Conservation (phyloP, 345 rosid genomes). For the Aquilaria yunnanensis region DNA sequence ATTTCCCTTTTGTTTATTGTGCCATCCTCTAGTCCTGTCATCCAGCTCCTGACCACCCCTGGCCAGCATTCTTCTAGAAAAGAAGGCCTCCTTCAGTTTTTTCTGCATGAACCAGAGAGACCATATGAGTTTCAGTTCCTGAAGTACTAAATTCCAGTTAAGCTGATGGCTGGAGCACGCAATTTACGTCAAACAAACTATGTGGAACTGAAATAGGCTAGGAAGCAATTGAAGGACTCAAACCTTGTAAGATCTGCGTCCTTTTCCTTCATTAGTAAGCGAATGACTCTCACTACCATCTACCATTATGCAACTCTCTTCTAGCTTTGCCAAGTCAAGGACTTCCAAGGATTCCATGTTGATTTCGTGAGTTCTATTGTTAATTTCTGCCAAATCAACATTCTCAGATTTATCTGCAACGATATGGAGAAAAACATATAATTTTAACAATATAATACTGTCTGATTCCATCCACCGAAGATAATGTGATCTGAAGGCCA, state of each 20-base stretch:
- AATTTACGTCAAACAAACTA: neutral
- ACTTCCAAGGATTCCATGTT: constrained; percentile 7
- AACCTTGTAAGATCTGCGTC: constrained; percentile 19
- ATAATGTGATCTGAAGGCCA: too few relatives aligned
- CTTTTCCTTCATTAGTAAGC: constrained; percentile 6
- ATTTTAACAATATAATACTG: too few relatives aligned
- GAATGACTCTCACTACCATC: constrained; percentile 11
- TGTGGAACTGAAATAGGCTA: neutral
- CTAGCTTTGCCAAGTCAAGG: constrained; percentile 10
- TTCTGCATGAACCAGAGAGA: constrained; percentile 6
- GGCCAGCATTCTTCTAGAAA: neutral
- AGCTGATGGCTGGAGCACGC: neutral
- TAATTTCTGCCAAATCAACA: constrained; percentile 3
- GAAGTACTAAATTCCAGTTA: neutral
- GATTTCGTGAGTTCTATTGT: neutral
- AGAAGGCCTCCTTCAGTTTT: constrained; percentile 3
- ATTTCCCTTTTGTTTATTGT: constrained; percentile 1
- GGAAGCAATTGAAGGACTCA: neutral
- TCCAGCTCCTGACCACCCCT: neutral
- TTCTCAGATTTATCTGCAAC: constrained; percentile 5
- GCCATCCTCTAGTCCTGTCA: neutral
- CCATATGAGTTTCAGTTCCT: neutral
- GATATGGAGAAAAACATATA: too few relatives aligned
- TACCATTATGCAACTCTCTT: constrained; percentile 25
- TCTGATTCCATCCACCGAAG: too few relatives aligned